These are phyloP conservation scores for Pycnococcus provasolii DNA, from an alignment of 139 green algal genomes.

Conservation along the genomic window DNA sequence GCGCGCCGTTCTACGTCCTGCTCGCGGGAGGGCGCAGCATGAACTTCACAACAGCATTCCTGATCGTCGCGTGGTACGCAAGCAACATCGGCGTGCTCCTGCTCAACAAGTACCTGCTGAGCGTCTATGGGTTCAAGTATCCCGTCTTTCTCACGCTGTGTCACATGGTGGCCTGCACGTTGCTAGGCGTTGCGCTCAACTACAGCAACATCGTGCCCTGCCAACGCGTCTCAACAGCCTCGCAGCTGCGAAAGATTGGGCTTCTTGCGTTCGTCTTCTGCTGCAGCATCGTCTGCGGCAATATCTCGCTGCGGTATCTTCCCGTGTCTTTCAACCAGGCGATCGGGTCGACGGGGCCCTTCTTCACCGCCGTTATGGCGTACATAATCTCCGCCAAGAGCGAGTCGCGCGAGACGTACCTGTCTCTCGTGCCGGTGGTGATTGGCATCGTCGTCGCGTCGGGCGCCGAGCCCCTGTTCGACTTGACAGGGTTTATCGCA, in stretches of 20 bases:
- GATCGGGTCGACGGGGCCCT: slow-evolving; percentile 83
- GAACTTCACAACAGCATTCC: slow-evolving; percentile 15
- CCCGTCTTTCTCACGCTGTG: slow-evolving; percentile 84
- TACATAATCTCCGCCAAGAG: slow-evolving; percentile 40
- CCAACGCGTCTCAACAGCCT: slow-evolving; percentile 48
- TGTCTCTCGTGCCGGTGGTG: slow-evolving; percentile 76
- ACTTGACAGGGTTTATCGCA: slow-evolving; percentile 70
- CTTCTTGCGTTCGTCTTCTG: slow-evolving; percentile 74
- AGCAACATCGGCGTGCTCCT: slow-evolving; percentile 87
- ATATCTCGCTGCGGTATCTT: slow-evolving; percentile 71
- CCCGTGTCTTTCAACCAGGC: slow-evolving; percentile 91
- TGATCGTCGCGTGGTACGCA: slow-evolving; percentile 54
- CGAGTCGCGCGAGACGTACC: slow-evolving; percentile 60
- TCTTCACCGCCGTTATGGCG: slow-evolving; percentile 80
- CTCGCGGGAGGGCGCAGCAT: no score
- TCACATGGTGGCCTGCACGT: slow-evolving; percentile 78
- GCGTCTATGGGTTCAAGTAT: slow-evolving; percentile 55
- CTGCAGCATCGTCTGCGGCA: slow-evolving; percentile 77
- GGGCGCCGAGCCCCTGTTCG: slow-evolving; percentile 73
- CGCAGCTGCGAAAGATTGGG: slow-evolving; percentile 63
- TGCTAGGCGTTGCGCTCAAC: slow-evolving; percentile 45
- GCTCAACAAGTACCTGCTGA: slow-evolving; percentile 88
- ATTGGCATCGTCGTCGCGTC: slow-evolving; percentile 76
- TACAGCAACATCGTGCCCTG: slow-evolving; percentile 37
- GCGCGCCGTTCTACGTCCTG: no score